Evolutionary conservation across 805 yeast species (phyloP), one percentile per base, ranked within the genome.

Genomic region (Starmerella lactis-condensi): DNA sequence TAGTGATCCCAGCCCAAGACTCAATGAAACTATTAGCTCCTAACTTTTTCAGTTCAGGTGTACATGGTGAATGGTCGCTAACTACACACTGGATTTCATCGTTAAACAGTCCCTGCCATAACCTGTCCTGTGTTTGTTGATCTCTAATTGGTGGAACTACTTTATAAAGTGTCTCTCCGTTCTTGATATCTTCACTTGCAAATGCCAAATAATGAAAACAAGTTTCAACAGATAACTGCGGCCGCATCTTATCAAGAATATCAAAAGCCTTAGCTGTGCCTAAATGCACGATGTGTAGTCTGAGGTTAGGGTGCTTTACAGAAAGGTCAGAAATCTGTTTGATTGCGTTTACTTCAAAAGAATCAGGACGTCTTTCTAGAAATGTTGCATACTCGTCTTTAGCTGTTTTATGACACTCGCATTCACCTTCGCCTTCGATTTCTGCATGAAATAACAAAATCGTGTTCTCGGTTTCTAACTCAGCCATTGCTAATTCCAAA

Each of bases 1-100:
- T 77, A 2, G 93, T 65, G 24, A 83, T 81, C 7, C 96, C 96
- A 22, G 95, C 96, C 96, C 96, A 83, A 2, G 95, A 92, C 22
- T 72, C 66, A 44, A 83, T 69, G 51, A 83, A 83, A 50, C 83
- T 93, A 24, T 94, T 94, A 37, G 68, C 62, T 8, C 69, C 74
- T 31, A 81, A 60, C 15, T 78, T 76, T 53, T 83, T 83, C 46
- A 83, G 60, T 37, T 79, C 79, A 0, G 95, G 93, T 0, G 93
- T 79, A 55, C 96, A 83, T 2, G 95, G 96, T 4, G 93, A 78
- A 54, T 83, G 96, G 52, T 83, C 96, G 9, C 92, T 76, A 5
- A 85, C 95, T 4, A 83, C 92, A 3, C 93, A 72, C 11, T 77
- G 67, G 37, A 83, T 73, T 20, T 72, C 57, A 22, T 69, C 71